These are phyloP conservation scores for Austroboletus niveus DNA, from an alignment of 1,284 basidiomycete species.

Conservation along the genomic window DNA sequence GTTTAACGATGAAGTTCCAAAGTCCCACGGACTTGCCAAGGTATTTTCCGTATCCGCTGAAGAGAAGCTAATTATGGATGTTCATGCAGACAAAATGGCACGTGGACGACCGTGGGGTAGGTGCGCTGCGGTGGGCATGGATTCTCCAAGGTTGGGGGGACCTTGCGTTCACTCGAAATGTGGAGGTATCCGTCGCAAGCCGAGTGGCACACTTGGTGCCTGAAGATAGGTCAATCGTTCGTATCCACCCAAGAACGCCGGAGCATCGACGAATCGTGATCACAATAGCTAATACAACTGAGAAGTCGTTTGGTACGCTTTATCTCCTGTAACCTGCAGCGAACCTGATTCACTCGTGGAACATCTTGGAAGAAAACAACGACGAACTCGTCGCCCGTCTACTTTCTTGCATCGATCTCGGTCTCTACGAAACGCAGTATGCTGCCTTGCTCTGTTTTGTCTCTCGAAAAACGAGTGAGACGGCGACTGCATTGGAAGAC, in stretches of 20 bases:
- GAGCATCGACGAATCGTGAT: constrained; percentile 7
- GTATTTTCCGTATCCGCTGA: background rate
- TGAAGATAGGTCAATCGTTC: constrained; percentile 3
- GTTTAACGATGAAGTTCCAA: background rate
- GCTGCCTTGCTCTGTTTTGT: constrained; percentile 12
- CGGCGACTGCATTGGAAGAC: constrained; percentile 1
- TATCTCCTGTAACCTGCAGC: background rate
- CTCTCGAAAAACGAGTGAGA: constrained; percentile 10
- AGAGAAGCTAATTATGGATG: background rate
- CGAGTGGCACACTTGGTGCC: constrained; percentile 6
- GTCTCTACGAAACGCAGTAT: constrained; percentile 9
- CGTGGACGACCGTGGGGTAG: background rate
- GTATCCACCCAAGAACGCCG: background rate
- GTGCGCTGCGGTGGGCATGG: background rate
- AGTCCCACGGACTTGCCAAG: constrained; percentile 1
- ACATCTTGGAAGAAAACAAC: constrained; percentile 5
- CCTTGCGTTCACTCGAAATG: background rate
- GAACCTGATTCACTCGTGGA: background rate
- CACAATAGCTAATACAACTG: background rate
- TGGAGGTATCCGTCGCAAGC: background rate
- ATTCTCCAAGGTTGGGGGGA: constrained; percentile 8
- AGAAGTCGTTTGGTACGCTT: constrained; percentile 15
- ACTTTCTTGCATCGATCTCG: constrained; percentile 10
- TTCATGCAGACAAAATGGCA: background rate
- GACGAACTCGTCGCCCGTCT: constrained; percentile 7